Percentiles rank a stretch among this genome's conserved stretches.
These are phyloP conservation scores for Yamadazyma spencermartinsiae DNA, from an alignment of 1,139 yeast species.

Conservation along the genomic window DNA sequence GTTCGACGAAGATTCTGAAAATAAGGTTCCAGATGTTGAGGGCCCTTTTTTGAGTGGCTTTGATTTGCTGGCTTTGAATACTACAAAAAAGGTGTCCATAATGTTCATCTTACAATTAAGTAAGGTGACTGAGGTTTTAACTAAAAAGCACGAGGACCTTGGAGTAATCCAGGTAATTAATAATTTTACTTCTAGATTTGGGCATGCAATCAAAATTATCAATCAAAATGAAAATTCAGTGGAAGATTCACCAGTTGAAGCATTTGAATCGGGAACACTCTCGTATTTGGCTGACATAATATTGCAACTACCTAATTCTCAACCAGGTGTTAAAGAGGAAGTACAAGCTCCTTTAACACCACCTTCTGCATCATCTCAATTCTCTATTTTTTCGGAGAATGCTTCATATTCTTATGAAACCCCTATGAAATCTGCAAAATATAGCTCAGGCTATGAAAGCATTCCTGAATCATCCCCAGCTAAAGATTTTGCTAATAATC, in stretches of 20 bases:
- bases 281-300: constrained; percentile 26
- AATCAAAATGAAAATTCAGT: constrained; percentile 25
- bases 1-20: constrained; percentile 26
- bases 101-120: constrained; percentile 48
- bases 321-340: constrained; percentile 10
- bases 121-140: constrained; percentile 54
- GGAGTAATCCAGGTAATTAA: constrained; percentile 44
- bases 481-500: constrained; percentile 2
- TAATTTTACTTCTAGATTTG: constrained; percentile 31
- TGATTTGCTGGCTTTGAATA: constrained; percentile 39
- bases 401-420: constrained; percentile 9
- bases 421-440: constrained; percentile 8
- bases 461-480: constrained; percentile 5
- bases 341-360: constrained; percentile 36
- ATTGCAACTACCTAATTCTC: constrained; percentile 26
- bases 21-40: constrained; percentile 42
- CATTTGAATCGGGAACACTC: constrained; percentile 19
- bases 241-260: constrained; percentile 15
- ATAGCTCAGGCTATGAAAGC: constrained; percentile 2
- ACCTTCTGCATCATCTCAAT: constrained; percentile 44
- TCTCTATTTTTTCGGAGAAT: constrained; percentile 33
- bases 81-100: constrained; percentile 45
- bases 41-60: constrained; percentile 58
- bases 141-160: constrained; percentile 50
- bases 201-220: constrained; percentile 25